Evolutionary conservation across 768 basidiomycete species (phyloP).

Genomic region (Holtermanniella nyarrowii): DNA sequence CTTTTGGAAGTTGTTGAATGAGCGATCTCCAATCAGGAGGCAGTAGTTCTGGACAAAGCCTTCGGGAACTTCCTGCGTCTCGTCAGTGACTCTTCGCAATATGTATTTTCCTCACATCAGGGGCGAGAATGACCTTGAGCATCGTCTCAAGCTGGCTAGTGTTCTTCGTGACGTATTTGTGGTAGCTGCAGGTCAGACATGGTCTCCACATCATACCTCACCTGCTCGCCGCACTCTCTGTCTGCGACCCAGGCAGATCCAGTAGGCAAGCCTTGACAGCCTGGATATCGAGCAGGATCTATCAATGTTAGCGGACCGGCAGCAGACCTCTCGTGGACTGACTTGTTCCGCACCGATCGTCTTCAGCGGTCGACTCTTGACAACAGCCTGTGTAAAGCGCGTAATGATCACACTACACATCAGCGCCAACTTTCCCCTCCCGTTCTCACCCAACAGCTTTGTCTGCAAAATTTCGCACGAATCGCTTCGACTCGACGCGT

Average conservation of each 20-base stretch:
- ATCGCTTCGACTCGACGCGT: constrained; percentile 87
- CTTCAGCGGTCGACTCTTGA: constrained; percentile 78
- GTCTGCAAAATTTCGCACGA: constrained; percentile 82
- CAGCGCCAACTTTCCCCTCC: not conserved
- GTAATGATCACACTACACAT: constrained; percentile 52
- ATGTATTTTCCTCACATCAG: constrained; percentile 55
- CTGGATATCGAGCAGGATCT: constrained; percentile 86
- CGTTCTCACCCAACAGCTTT: constrained; percentile 70
- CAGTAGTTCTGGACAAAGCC: constrained; percentile 95
- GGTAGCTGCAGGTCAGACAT: constrained; percentile 51
- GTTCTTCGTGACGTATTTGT: constrained; percentile 67
- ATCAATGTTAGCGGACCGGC: not conserved
- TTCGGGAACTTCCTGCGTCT: constrained; percentile 68
- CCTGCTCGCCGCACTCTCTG: constrained; percentile 33
- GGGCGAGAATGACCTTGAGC: constrained; percentile 89
- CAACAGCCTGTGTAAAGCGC: constrained; percentile 79
- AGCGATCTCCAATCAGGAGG: constrained; percentile 82
- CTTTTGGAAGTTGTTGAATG: constrained; percentile 98
- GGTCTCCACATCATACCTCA: constrained; percentile 14
- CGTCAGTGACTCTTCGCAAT: constrained; percentile 1
- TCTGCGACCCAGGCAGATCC: constrained; percentile 59
- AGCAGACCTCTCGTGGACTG: constrained; percentile 4
- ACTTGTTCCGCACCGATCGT: constrained; percentile 96
- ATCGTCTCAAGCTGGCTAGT: constrained; percentile 77
- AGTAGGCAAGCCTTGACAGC: constrained; percentile 69